Evolutionary conservation across 495 filamentous ascomycete species (phyloP).

Genomic region (Lindgomyces ingoldianus): DNA sequence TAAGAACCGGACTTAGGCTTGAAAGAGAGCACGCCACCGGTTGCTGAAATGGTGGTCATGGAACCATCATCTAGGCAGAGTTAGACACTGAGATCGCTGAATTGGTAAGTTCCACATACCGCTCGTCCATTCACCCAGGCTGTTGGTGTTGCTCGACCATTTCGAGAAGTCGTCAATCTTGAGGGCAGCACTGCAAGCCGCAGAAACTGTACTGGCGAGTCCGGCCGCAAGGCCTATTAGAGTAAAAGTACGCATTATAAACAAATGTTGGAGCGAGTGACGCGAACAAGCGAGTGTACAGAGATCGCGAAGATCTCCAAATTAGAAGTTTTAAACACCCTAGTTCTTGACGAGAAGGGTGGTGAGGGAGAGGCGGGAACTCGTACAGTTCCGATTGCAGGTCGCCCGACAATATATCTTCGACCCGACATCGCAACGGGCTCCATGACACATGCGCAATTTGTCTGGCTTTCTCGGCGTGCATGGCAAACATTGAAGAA

Average conservation of each 20-base stretch:
- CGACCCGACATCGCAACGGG: not conserved
- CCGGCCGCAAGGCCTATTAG: constrained; percentile 33
- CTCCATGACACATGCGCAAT: constrained; percentile 8
- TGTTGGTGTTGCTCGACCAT: constrained; percentile 55
- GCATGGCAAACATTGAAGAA: constrained; percentile 10
- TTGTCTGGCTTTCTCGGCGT: constrained; percentile 3
- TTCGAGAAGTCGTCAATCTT: constrained; percentile 60
- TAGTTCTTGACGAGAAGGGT: not conserved
- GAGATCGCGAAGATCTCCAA: constrained; percentile 20
- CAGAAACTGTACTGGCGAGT: constrained; percentile 24
- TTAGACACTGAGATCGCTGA: not conserved
- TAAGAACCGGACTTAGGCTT: constrained; percentile 53
- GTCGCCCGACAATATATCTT: constrained; percentile 6
- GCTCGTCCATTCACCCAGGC: constrained; percentile 51
- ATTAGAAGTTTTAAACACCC: not conserved
- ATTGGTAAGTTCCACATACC: constrained; percentile 47
- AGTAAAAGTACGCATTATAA: constrained; percentile 24
- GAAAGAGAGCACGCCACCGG: constrained; percentile 53
- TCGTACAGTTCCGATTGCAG: not conserved
- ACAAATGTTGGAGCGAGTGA: constrained; percentile 18
- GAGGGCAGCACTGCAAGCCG: constrained; percentile 54
- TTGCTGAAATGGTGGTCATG: constrained; percentile 54
- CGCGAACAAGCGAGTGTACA: constrained; percentile 36
- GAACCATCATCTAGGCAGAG: constrained; percentile 55
- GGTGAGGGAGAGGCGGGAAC: constrained; percentile 2